Conservation (phyloP, 129 eudicot species). For the Ambrosia trifida region DNA sequence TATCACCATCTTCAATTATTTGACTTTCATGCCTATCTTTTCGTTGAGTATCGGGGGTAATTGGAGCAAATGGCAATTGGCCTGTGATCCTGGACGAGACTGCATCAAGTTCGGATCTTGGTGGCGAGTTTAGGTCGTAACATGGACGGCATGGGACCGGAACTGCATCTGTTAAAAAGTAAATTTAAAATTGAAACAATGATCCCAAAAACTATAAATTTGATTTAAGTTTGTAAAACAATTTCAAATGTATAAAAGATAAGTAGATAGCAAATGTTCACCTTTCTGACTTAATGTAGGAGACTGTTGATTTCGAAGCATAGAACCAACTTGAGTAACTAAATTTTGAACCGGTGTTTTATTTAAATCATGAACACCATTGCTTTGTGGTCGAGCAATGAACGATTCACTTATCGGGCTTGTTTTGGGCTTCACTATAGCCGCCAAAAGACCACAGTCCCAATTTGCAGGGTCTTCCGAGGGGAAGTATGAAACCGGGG, state of each 20-base stretch:
- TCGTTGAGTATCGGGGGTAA: slow-evolving; percentile 54
- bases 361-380: slow-evolving; percentile 23
- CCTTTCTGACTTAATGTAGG: slow-evolving; percentile 32
- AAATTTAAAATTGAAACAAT: background rate
- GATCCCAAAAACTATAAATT: background rate
- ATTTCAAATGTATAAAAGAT: background rate
- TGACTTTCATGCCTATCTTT: slow-evolving; percentile 26
- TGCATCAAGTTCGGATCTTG: slow-evolving; percentile 46
- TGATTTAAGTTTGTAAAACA: background rate
- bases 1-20: slow-evolving; percentile 30
- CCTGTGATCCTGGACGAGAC: slow-evolving; percentile 27
- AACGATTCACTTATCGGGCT: slow-evolving; percentile 1
- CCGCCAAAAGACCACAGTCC: slow-evolving; percentile 40
- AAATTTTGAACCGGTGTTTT: slow-evolving; percentile 21
- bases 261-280: slow-evolving; percentile 24
- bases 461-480: slow-evolving; percentile 37
- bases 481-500: slow-evolving; percentile 19
- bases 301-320: slow-evolving; percentile 33
- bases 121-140: slow-evolving; percentile 50
- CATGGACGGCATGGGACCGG: slow-evolving; percentile 34
- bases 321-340: slow-evolving; percentile 29
- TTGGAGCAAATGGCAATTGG: slow-evolving; percentile 47
- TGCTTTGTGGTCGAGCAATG: slow-evolving; percentile 18
- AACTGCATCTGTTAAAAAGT: slow-evolving; percentile 49
- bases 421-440: slow-evolving; percentile 30